These are phyloP conservation scores for Hymenoscyphus repandus DNA, from an alignment of 2,329 filamentous ascomycete genomes.

Conservation along the genomic window DNA sequence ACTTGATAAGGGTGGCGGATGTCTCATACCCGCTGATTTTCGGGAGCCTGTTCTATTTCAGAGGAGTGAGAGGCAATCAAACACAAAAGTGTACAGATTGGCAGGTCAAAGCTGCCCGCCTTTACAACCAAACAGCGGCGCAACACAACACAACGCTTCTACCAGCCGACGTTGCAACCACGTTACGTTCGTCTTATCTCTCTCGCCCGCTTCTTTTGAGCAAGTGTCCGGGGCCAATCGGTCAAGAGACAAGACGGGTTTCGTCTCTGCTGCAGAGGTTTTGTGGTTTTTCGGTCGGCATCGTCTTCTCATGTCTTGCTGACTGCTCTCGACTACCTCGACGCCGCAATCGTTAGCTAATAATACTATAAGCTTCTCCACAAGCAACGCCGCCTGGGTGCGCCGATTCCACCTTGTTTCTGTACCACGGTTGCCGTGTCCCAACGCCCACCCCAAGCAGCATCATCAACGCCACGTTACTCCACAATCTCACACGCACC, in stretches of 20 bases:
- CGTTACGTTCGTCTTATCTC: not conserved
- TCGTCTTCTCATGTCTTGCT: slow-evolving; percentile 7
- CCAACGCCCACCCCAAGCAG: slow-evolving; percentile 4
- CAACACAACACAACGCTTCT: slow-evolving; percentile 8
- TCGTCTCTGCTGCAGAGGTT: slow-evolving; percentile 18
- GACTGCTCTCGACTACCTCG: slow-evolving; percentile 2
- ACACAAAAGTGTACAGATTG: slow-evolving; percentile 13
- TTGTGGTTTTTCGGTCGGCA: slow-evolving; percentile 15
- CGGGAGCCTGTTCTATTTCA: slow-evolving; percentile 15
- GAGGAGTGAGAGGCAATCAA: slow-evolving; percentile 20
- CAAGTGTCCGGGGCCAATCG: slow-evolving; percentile 14
- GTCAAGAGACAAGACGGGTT: slow-evolving; percentile 9
- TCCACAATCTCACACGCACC: slow-evolving; percentile 13
- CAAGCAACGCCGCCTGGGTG: slow-evolving; percentile 7
- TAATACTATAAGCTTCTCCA: slow-evolving; percentile 7
- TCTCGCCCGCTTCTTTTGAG: slow-evolving; percentile 9
- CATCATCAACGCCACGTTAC: slow-evolving; percentile 8
- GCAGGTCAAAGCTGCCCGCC: slow-evolving; percentile 9
- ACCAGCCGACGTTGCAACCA: not conserved
- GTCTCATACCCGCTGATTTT: slow-evolving; percentile 19
- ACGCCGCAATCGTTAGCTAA: slow-evolving; percentile 7
- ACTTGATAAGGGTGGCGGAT: slow-evolving; percentile 18
- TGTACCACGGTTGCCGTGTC: slow-evolving; percentile 8
- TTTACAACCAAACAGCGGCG: slow-evolving; percentile 8
- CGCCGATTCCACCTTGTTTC: slow-evolving; percentile 5